Evolutionary conservation across 495 filamentous ascomycete species (phyloP).

Genomic region (Patellaria atrata): DNA sequence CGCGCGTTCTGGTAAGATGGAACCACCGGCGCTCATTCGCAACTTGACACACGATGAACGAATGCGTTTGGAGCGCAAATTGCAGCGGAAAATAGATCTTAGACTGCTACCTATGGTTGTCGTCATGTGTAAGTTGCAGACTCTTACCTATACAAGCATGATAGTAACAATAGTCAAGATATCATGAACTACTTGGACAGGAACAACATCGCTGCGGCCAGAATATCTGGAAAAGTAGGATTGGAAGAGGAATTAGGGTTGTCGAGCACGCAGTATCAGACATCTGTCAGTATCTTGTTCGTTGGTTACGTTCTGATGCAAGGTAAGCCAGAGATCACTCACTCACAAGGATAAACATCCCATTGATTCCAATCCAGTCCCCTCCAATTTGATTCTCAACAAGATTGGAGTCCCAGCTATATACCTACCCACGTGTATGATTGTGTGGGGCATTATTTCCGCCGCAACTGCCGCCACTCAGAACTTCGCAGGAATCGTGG

Average conservation of each 20-base stretch:
- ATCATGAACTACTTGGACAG: constrained; percentile 74
- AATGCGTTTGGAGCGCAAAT: constrained; percentile 17
- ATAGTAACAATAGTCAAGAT: no score
- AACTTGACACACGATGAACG: not conserved
- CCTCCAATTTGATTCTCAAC: constrained; percentile 46
- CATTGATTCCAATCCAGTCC: constrained; percentile 28
- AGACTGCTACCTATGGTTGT: constrained; percentile 48
- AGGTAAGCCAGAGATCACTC: constrained; percentile 4
- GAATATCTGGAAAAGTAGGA: constrained; percentile 39
- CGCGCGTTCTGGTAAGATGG: not conserved
- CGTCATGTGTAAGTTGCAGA: no score
- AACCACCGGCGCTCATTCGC: not conserved
- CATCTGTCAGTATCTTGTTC: constrained; percentile 53
- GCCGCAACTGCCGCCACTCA: constrained; percentile 37
- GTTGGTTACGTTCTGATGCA: constrained; percentile 45
- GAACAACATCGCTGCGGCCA: constrained; percentile 41
- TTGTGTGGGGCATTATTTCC: constrained; percentile 38
- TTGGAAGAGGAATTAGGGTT: constrained; percentile 37
- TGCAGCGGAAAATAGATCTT: constrained; percentile 51
- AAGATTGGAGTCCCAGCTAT: constrained; percentile 31
- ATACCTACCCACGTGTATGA: constrained; percentile 32
- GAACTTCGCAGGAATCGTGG: constrained; percentile 38
- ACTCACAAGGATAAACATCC: no score
- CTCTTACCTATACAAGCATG: no score
- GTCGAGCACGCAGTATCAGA: constrained; percentile 39